Evolutionary conservation across 106 monocot genomes (phyloP), one percentile per base, ranked within the genome.

Genomic region (Ottelia alismoides): DNA sequence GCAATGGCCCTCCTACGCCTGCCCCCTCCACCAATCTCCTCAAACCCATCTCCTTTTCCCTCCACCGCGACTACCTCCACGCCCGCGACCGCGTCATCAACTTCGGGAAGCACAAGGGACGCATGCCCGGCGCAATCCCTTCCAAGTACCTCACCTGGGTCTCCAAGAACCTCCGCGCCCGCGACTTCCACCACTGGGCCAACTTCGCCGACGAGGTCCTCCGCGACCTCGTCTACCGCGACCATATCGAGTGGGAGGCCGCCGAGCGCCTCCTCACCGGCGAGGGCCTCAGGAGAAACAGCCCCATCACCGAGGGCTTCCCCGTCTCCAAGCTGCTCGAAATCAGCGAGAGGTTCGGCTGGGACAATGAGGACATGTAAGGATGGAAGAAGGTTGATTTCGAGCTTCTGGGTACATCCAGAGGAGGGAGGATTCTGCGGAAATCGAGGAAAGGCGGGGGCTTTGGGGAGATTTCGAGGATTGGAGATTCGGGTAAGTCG

Each of bases 221-320:
- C 56, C 4, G 22, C 27, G 87, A 88, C 65, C 67, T 72, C 7
- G 65, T 82, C 40, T 88, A 88, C 67, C 20, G 23, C 14, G 87
- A 88, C 67, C 74, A 82, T 20, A 29, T 88, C 31, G 87, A 88
- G 70, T 82, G 82, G 82, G 87, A 88, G 30, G 52, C 65, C 2
- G 82, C 78, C 22, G 32, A 70, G 50, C 32, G 69, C 16, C 12
- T 88, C 24, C 73, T 88, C 60, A 40, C 54, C 47, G 82, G 87
- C 57, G 80, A 61, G 23, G 44, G 18, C 47, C 2, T 6, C 17
- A 17, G 7, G 22, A 31, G 23, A 22, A 27, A 46, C 31, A 19
- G 22, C 45, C 6, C 44, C 46, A 11, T 27, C 20, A 3, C 24
- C 11, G 50, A 29, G 12, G n/a, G n/a, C n/a, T 52, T 55, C 9